Evolutionary conservation across 163 green algal genomes (phyloP).

Genomic region (Chloromonas sp.): DNA sequence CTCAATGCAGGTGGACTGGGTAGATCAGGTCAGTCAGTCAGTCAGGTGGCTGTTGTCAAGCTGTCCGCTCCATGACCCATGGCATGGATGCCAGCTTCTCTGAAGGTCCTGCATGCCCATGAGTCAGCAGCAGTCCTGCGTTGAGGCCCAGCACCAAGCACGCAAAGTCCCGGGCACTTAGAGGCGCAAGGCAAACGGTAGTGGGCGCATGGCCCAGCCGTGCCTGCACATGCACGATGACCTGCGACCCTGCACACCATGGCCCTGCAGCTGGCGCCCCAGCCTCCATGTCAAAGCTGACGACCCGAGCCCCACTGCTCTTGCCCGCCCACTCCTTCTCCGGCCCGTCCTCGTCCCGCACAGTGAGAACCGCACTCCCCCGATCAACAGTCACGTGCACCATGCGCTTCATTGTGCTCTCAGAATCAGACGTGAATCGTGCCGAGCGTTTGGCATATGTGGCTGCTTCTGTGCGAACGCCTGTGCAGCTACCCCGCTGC

Average conservation of each 20-base stretch:
- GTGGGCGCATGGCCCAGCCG: background rate
- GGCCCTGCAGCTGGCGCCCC: background rate
- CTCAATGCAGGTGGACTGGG: too few species aligned
- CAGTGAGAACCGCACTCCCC: too few species aligned
- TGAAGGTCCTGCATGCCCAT: background rate
- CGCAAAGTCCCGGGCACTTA: background rate
- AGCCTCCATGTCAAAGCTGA: background rate
- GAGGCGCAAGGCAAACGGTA: background rate
- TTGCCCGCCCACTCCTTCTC: background rate
- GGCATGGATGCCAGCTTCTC: too few species aligned
- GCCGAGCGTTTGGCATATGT: too few species aligned
- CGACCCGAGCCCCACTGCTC: background rate
- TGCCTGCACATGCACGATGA: background rate
- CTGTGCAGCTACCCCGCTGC: too few species aligned
- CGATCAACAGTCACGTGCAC: background rate
- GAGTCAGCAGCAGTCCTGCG: background rate
- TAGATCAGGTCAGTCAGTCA: too few species aligned
- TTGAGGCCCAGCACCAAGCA: background rate
- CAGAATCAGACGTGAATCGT: too few species aligned
- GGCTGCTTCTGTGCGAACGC: too few species aligned
- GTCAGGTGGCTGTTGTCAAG: too few species aligned
- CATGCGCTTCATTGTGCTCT: background rate
- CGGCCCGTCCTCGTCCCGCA: too few species aligned
- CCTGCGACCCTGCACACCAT: too few species aligned
- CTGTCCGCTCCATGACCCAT: too few species aligned